phyloP scores from a whole-genome alignment of 768 basidiomycete genomes.

The Calocera viscosa region DNA sequence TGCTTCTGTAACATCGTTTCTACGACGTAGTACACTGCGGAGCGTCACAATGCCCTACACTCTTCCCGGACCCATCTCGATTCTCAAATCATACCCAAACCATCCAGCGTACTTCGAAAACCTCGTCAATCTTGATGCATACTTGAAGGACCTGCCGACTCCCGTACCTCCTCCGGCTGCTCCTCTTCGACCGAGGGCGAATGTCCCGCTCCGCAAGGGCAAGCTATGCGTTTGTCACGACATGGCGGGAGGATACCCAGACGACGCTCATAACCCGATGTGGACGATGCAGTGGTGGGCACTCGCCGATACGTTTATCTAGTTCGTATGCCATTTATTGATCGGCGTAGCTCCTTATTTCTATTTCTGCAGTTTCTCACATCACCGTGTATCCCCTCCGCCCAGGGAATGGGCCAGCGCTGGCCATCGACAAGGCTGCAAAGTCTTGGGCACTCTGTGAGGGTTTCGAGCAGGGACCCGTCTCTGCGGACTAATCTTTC shows the following conservation, averaged over 20 bases:
- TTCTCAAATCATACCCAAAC: background rate
- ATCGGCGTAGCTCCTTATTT: background rate
- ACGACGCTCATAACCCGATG: conserved; percentile 2
- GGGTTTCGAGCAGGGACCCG: conserved; percentile 19
- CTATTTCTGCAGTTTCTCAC: conserved; percentile 50
- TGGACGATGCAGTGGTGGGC: conserved; percentile 3
- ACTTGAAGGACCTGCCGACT: background rate
- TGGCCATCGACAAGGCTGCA: conserved; percentile 66
- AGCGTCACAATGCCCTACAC: background rate
- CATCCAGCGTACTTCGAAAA: background rate
- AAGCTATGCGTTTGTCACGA: background rate
- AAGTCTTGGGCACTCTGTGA: conserved; percentile 67
- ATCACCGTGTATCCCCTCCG: conserved; percentile 65
- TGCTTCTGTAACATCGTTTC: too few relatives aligned
- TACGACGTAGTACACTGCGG: background rate
- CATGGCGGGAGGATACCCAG: background rate
- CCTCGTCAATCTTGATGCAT: background rate
- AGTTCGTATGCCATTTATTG: background rate
- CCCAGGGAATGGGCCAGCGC: conserved; percentile 68
- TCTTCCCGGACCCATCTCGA: background rate
- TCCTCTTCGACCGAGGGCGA: background rate
- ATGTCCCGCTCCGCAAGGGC: background rate
- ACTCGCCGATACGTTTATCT: background rate
- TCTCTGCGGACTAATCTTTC: background rate
- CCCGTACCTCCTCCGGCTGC: background rate